Evolutionary conservation across 164 flowering plant genomes (phyloP).

Genomic region (Vitis rotundifolia): DNA sequence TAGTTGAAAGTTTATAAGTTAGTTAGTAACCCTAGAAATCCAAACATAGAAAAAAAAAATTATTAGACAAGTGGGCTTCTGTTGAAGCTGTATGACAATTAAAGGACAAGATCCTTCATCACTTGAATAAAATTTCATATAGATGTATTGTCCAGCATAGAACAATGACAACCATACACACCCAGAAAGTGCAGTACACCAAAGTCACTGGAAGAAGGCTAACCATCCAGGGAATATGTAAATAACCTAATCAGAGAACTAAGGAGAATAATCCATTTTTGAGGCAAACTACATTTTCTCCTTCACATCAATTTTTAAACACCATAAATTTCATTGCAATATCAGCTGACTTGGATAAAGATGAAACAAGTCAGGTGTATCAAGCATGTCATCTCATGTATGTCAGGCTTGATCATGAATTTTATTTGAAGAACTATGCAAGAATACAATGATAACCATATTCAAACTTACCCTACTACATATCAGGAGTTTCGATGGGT

Average conservation of each 20-base stretch:
- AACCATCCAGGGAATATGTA: background rate
- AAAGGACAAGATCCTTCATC: background rate
- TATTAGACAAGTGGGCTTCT: slow-evolving; percentile 2
- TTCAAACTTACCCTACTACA: no score
- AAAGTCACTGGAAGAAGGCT: background rate
- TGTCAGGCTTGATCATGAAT: no score
- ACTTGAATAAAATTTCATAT: no score
- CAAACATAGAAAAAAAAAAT: background rate
- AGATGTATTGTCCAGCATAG: no score
- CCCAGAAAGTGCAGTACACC: no score
- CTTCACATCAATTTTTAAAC: background rate
- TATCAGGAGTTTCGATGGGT: no score
- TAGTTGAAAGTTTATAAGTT: background rate
- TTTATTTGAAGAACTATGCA: no score
- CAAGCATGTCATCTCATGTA: no score
- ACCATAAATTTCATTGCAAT: background rate
- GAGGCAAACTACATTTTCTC: background rate
- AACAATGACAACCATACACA: no score
- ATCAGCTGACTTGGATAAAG: background rate
- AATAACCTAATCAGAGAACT: background rate
- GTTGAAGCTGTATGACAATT: background rate
- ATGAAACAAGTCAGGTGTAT: background rate
- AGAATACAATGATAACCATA: no score
- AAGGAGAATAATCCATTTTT: background rate
- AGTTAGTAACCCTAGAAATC: background rate